Base-by-base conservation (phyloP, 2,329 filamentous ascomycete genomes). In the Periconia sp. region DNA sequence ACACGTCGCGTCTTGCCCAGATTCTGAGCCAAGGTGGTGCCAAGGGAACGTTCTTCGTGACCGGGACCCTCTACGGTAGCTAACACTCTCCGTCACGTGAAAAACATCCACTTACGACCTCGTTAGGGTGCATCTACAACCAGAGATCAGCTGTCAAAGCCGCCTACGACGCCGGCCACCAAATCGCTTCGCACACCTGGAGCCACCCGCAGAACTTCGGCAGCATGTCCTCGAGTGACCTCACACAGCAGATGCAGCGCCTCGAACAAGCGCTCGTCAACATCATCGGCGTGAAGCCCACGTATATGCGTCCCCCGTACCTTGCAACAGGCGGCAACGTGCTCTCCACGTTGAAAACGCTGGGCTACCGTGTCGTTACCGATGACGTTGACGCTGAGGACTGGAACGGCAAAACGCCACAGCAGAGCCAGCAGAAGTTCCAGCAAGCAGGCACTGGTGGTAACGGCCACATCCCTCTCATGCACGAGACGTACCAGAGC, bases 261-360 rank as follows among this genome's bases (percentile, higher is more conserved):
- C 57, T 73, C 11, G 70, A 73, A 46, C 62, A 60, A n/a, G 70
- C 70, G 2, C 59, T 72, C 33, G 58, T 68, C 53, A 72, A 70
- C 60, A 72, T 73, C 53, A 71, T 72, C 49, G 70, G 70, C 52
- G 61, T 64, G 17, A 70, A 70, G 53, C 70, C 70, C 2, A 73
- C 70, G 0, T 73, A 73, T 59, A 72, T 72, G 70, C 70, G 70
- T 0, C 70, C 70, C 1, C 70, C 70, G 0, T 72, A 73, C 52
- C 68, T 72, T 44, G 68, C 68, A 13, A 71, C 69, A 0, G 63
- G 66, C 45, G 66, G 65, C 37, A 66, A 48, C 45, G 67, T 71
- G n/a, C 60, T 70, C 5, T 55, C 63, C 6, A 68, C 63, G 23
- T 70, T 72, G 68, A 63, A 64, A 50, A 70, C 56, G 3, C 57